These are phyloP conservation scores for Aspergillus sp. DNA, from an alignment of 2,329 filamentous ascomycete genomes.

Conservation along the genomic window DNA sequence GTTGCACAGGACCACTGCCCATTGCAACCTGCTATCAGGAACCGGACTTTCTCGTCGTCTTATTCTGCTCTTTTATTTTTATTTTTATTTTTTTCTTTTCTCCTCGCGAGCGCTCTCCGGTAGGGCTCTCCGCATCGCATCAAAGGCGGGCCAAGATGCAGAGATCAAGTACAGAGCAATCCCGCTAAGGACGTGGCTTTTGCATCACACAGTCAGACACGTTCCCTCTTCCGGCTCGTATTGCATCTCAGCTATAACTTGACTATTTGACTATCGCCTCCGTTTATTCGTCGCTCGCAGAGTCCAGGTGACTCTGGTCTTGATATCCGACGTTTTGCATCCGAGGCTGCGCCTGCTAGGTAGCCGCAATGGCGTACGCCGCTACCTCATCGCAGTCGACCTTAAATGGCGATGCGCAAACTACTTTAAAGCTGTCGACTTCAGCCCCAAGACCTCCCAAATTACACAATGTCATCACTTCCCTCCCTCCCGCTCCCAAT, in stretches of 20 bases:
- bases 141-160: constrained; percentile 40
- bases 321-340: constrained; percentile 22
- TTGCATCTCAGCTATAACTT: constrained; percentile 24
- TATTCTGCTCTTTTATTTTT: constrained; percentile 4
- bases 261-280: constrained; percentile 21
- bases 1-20: constrained; percentile 17
- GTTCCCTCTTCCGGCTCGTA: constrained; percentile 25
- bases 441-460: constrained; percentile 26
- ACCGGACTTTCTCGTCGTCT: constrained; percentile 3
- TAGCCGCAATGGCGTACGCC: constrained; percentile 34
- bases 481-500: constrained; percentile 20
- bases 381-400: constrained; percentile 29
- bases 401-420: constrained; percentile 32
- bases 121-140: constrained; percentile 37
- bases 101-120: constrained; percentile 34
- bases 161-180: constrained; percentile 35
- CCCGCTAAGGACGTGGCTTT: constrained; percentile 37
- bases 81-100: constrained; percentile 15
- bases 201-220: constrained; percentile 26
- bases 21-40: constrained; percentile 18
- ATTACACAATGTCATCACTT: constrained; percentile 32
- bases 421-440: constrained; percentile 32
- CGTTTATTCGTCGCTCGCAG: constrained; percentile 24
- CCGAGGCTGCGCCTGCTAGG: constrained; percentile 25
- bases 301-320: constrained; percentile 37